A percentile compares a stretch with the other conserved stretches of the same genome.
phyloP scores from a whole-genome alignment of 768 basidiomycete genomes.

The Boletus vinaceobasis region DNA sequence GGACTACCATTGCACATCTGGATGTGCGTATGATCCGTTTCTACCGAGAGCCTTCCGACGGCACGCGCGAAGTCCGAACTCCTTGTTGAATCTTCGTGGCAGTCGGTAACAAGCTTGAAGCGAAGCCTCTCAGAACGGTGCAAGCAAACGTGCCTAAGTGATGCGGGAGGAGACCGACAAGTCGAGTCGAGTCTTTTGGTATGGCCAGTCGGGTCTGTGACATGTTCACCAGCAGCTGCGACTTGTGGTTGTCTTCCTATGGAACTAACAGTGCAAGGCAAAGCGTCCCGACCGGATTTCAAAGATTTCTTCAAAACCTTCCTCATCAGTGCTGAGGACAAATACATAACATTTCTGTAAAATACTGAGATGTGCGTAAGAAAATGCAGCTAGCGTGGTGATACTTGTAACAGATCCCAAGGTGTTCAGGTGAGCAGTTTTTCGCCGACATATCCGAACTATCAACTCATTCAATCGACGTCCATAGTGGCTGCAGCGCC shows the following conservation, averaged over 20 bases:
- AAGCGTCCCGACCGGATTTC: background rate
- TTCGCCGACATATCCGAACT: background rate
- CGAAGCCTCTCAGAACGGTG: background rate
- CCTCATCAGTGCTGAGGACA: background rate
- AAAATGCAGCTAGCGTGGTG: conserved; percentile 13
- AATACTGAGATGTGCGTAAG: conserved; percentile 23
- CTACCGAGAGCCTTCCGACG: background rate
- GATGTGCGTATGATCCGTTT: background rate
- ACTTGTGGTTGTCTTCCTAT: background rate
- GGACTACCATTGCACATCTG: background rate
- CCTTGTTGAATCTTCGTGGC: background rate
- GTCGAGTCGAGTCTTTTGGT: background rate
- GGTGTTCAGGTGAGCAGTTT: conserved; percentile 11
- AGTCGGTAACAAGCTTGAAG: background rate
- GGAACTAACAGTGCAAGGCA: no score
- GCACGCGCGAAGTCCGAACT: no score
- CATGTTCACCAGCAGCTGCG: background rate
- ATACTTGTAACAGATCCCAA: conserved; percentile 15
- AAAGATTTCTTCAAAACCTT: background rate
- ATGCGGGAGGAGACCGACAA: background rate
- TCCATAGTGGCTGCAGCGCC: conserved; percentile 24
- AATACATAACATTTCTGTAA: conserved; percentile 26
- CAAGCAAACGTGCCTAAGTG: background rate
- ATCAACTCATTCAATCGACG: conserved; percentile 20
- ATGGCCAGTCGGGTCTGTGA: background rate